Conservation (phyloP, 345 rosid species). For the Kernera saxatilis region DNA sequence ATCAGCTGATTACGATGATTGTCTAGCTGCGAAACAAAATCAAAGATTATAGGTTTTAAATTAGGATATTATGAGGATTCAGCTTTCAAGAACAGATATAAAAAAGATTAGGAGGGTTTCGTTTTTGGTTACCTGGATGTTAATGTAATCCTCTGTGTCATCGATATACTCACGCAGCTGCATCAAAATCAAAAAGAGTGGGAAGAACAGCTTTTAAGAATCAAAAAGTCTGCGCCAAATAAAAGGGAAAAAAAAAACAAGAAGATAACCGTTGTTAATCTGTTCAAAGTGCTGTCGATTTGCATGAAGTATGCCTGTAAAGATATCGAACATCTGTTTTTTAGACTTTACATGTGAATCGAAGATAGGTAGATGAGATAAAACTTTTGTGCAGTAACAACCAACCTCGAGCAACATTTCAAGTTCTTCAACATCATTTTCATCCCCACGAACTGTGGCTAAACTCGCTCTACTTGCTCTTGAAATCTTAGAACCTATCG, state of each 20-base stretch:
- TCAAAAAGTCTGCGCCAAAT: background rate
- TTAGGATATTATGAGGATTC: background rate
- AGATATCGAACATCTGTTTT: background rate
- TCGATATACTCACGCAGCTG: slow-evolving; percentile 97
- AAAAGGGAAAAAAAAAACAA: background rate
- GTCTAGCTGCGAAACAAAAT: slow-evolving; percentile 65
- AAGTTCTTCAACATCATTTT: slow-evolving; percentile 97
- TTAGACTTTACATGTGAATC: background rate
- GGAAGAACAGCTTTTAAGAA: background rate
- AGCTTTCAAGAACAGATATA: background rate
- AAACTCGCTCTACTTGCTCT: slow-evolving; percentile 88
- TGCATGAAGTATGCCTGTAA: slow-evolving; percentile 95
- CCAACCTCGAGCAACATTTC: slow-evolving; percentile 97
- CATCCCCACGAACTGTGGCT: slow-evolving; percentile 78
- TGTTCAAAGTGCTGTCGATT: slow-evolving; percentile 88
- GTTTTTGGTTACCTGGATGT: slow-evolving; percentile 67
- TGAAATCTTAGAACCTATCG: slow-evolving; percentile 87
- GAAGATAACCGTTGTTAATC: slow-evolving; percentile 57
- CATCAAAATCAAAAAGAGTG: slow-evolving; percentile 27
- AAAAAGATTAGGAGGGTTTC: background rate
- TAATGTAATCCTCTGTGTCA: slow-evolving; percentile 96
- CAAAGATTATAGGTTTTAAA: background rate
- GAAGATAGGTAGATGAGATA: background rate
- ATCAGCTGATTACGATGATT: slow-evolving; percentile 97
- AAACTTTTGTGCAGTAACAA: background rate